phyloP scores from a whole-genome alignment of 805 yeast species.

The Candida caryicola region DNA sequence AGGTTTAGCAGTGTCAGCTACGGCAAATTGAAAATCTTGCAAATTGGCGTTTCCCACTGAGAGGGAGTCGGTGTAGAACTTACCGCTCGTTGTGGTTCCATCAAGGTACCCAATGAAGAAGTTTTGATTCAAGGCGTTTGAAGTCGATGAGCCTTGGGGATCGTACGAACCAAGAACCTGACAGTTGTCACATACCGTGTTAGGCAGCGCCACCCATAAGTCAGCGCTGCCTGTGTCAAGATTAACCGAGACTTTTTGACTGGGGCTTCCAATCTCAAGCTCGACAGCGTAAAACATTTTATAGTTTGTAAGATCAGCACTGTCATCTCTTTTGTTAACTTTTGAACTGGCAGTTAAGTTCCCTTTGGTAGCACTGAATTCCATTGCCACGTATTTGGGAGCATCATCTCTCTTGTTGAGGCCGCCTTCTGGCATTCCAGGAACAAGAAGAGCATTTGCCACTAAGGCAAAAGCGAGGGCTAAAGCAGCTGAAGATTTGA shows the following conservation, averaged over 20 bases:
- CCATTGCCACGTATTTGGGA: too few relatives aligned
- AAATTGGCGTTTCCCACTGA: constrained; percentile 3
- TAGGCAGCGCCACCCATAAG: too few relatives aligned
- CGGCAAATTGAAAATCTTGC: constrained; percentile 8
- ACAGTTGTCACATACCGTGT: too few relatives aligned
- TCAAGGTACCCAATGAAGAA: constrained; percentile 8
- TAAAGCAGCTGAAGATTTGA: too few relatives aligned
- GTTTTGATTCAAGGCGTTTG: constrained; percentile 1
- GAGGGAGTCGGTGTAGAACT: constrained; percentile 6
- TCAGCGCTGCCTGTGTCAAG: constrained; percentile 44
- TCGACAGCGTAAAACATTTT: constrained; percentile 28
- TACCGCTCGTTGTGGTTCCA: constrained; percentile 5
- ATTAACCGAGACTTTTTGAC: constrained; percentile 27
- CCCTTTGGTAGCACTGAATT: too few relatives aligned
- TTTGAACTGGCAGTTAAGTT: too few relatives aligned
- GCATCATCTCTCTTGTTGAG: too few relatives aligned
- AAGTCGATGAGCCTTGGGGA: constrained; percentile 8
- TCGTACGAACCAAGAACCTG: too few relatives aligned
- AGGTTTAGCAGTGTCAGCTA: constrained; percentile 2
- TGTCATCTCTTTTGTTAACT: constrained; percentile 20
- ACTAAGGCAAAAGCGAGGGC: too few relatives aligned
- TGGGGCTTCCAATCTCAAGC: constrained; percentile 27
- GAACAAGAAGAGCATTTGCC: too few relatives aligned
- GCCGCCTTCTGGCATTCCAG: too few relatives aligned
- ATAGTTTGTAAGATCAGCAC: constrained; percentile 18